Evolutionary conservation across 2,329 filamentous ascomycete genomes (phyloP).

Genomic region (Phyllosticta citribraziliensis): DNA sequence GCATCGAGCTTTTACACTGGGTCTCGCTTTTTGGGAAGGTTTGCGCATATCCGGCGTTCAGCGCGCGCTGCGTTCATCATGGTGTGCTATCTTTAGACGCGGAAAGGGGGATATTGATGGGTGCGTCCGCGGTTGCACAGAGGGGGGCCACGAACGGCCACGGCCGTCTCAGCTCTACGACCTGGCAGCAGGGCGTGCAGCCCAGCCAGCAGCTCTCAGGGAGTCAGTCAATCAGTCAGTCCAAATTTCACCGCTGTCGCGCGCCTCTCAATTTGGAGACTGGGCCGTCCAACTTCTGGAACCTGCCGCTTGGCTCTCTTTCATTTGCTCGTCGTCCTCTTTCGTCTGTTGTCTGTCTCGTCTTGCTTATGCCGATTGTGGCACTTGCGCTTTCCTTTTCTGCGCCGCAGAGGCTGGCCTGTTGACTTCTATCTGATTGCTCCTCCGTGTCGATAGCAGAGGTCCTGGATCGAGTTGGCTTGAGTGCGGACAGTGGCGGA

Average conservation of each 20-base stretch:
- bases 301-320: background rate
- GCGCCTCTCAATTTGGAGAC: background rate
- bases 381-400: background rate
- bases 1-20: background rate
- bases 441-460: background rate
- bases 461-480: background rate
- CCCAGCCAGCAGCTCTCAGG: background rate
- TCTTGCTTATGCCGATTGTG: background rate
- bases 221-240: background rate
- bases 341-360: background rate
- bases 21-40: background rate
- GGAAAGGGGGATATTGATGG: background rate
- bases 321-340: background rate
- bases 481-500: background rate
- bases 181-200: background rate
- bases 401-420: background rate
- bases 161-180: background rate
- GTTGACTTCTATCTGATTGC: background rate
- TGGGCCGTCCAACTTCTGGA: background rate
- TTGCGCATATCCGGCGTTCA: background rate
- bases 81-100: background rate
- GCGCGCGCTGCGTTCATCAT: background rate
- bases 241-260: background rate
- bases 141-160: background rate
- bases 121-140: background rate